Evolutionary conservation across 2,329 filamentous ascomycete genomes (phyloP), one percentile per base, ranked within the genome.

Genomic region (Neofusicoccum sp.): DNA sequence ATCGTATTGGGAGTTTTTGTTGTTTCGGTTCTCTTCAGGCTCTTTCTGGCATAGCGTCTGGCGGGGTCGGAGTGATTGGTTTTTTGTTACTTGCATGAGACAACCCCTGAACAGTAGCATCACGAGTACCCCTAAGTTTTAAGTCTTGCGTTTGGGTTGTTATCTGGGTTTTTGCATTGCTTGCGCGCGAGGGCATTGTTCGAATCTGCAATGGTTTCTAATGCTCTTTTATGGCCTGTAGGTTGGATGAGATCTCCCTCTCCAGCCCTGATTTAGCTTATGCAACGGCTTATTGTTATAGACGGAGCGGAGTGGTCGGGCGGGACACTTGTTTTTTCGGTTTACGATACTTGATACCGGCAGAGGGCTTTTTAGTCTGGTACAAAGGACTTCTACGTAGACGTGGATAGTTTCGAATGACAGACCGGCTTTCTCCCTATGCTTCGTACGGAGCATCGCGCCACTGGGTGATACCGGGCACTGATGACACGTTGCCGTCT

Each of bases 1-100:
- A 7, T 31, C 34, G 20, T 20, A 43, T 40, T 26, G 5, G 51
- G 51, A 43, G 34, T 43, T 43, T 36, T 40, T 31, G 40, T 53
- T 9, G 36, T 56, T 38, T 56, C 38, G 51, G 28, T 56, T 56
- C 28, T 43, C 36, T n/a, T 56, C 51, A 56, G 51, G 51, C 48
- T 53, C 34, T 14, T 53, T 53, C 48, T 53, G 30, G 51, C 51
- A 56, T 56, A 56, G 51, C 51, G 51, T 56, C 51, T 56, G 51
- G 51, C 51, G 51, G 51, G 40, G 16, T 30, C 24, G 51, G 51
- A 56, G 51, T 56, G 51, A 56, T 43, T 43, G 38, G 38, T 16
- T 30, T 40, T 30, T 54, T 56, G 26, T 56, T 43, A 56, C 26
- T 38, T 56, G 51, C 51, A 56, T 56, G 38, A 56, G 51, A 56